Evolutionary conservation across 1,284 basidiomycete species (phyloP).

Genomic region (Moesziomyces sp.): DNA sequence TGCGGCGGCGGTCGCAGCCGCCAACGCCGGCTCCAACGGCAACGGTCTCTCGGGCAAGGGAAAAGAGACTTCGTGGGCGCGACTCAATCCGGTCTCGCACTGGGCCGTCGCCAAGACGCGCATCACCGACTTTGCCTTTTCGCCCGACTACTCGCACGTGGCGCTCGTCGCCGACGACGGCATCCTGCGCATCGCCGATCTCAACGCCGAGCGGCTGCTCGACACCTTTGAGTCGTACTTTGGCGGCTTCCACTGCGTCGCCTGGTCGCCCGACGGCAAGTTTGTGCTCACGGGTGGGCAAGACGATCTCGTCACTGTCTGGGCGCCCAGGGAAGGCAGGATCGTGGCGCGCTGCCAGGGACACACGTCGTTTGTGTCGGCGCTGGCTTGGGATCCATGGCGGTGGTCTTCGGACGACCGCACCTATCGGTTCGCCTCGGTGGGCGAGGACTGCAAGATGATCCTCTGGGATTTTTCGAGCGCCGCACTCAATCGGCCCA

Average conservation of each 20-base stretch:
- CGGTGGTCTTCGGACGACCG: slow-evolving; percentile 72
- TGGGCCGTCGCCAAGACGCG: slow-evolving; percentile 50
- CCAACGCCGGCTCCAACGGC: slow-evolving; percentile 25
- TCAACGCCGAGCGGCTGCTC: slow-evolving; percentile 54
- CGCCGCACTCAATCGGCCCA: slow-evolving; percentile 52
- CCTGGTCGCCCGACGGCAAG: slow-evolving; percentile 94
- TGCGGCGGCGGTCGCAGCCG: slow-evolving; percentile 30
- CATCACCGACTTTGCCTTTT: slow-evolving; percentile 62
- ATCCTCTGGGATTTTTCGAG: slow-evolving; percentile 63
- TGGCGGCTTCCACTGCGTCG: slow-evolving; percentile 77
- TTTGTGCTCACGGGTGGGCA: slow-evolving; percentile 89
- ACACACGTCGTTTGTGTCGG: slow-evolving; percentile 91
- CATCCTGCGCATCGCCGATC: slow-evolving; percentile 56
- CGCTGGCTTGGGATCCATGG: slow-evolving; percentile 85
- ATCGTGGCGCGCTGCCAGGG: slow-evolving; percentile 97
- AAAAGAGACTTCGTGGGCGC: slow-evolving; percentile 44
- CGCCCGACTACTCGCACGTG: slow-evolving; percentile 52
- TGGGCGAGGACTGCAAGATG: slow-evolving; percentile 63
- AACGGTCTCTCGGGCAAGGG: slow-evolving; percentile 47
- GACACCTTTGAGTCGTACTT: slow-evolving; percentile 62
- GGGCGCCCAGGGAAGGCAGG: slow-evolving; percentile 55
- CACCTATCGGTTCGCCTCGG: slow-evolving; percentile 60
- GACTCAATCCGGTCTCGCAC: slow-evolving; percentile 59
- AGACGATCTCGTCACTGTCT: slow-evolving; percentile 86
- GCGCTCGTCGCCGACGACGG: slow-evolving; percentile 61